Percentiles rank a stretch among this genome's conserved stretches.
These are phyloP conservation scores for Amesomyces nigricolor DNA, from an alignment of 2,329 filamentous ascomycete genomes.

Conservation along the genomic window DNA sequence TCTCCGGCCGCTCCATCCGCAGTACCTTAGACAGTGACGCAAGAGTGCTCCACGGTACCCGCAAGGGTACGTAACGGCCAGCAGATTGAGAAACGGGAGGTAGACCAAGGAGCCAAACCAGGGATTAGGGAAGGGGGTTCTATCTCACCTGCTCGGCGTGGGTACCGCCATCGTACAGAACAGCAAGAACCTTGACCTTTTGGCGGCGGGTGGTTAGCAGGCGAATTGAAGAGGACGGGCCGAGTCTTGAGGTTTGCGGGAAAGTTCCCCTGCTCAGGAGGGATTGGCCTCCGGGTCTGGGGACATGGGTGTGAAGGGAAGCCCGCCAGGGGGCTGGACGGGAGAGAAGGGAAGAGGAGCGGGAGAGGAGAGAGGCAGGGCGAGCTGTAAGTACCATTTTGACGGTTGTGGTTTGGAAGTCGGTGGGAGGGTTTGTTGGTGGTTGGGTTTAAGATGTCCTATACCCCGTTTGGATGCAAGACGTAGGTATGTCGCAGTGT, in stretches of 20 bases:
- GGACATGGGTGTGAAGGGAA: constrained; percentile 2
- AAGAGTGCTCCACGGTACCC: constrained; percentile 4
- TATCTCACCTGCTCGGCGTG: constrained; percentile 74
- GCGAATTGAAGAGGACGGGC: constrained; percentile 32
- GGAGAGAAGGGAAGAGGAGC: constrained; percentile 4
- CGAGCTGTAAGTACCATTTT: constrained; percentile 26
- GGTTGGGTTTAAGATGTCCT: neutral
- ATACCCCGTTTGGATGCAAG: neutral
- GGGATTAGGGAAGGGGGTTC: constrained; percentile 6
- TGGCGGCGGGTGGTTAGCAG: constrained; percentile 47
- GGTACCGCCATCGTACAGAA: constrained; percentile 86
- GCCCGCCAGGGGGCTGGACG: constrained; percentile 9
- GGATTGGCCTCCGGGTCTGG: too few relatives aligned
- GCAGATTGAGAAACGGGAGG: neutral
- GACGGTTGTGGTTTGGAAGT: constrained; percentile 6
- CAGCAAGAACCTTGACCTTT: constrained; percentile 91
- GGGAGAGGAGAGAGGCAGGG: constrained; percentile 15
- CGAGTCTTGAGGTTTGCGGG: neutral
- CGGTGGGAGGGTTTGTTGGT: neutral
- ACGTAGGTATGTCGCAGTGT: neutral
- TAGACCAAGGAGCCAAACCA: constrained; percentile 5
- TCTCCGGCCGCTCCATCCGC: neutral
- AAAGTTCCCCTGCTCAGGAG: neutral
- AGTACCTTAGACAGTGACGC: neutral
- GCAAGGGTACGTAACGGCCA: too few relatives aligned